phyloP scores from a whole-genome alignment of 345 rosid species.

The Mallotus nudiflorus region DNA sequence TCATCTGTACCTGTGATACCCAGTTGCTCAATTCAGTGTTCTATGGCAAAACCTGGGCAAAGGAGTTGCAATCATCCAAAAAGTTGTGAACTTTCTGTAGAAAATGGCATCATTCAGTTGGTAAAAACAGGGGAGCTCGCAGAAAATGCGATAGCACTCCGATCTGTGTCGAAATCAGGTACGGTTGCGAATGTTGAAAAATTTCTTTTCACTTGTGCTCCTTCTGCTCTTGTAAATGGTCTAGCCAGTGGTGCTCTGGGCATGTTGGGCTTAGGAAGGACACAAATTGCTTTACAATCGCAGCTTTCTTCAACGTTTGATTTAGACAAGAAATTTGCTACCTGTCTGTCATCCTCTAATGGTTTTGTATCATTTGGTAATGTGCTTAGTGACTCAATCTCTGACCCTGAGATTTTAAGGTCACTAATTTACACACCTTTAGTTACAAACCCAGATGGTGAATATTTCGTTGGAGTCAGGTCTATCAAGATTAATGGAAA shows the following conservation, averaged over 20 bases:
- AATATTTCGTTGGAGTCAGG: conserved; percentile 50
- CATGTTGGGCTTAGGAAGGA: conserved; percentile 62
- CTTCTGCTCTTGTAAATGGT: conserved; percentile 41
- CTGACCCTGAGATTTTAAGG: conserved; percentile 37
- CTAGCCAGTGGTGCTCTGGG: conserved; percentile 54
- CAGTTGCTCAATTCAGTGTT: conserved; percentile 61
- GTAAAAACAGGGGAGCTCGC: conserved; percentile 48
- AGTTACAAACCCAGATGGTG: conserved; percentile 25
- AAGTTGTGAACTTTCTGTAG: conserved; percentile 39
- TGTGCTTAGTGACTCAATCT: conserved; percentile 32
- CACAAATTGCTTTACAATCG: conserved; percentile 50
- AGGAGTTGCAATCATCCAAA: not conserved
- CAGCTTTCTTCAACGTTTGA: conserved; percentile 48
- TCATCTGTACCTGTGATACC: conserved; percentile 34
- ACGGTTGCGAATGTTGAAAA: conserved; percentile 23
- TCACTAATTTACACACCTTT: conserved; percentile 63
- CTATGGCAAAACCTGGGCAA: conserved; percentile 26
- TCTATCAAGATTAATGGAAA: conserved; percentile 56
- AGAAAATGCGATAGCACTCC: conserved; percentile 41
- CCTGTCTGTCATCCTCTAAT: conserved; percentile 50
- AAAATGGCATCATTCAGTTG: conserved; percentile 37
- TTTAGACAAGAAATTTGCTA: conserved; percentile 37
- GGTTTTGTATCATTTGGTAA: conserved; percentile 48
- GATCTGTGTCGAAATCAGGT: conserved; percentile 27
- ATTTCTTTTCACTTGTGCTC: conserved; percentile 48